phyloP scores from a whole-genome alignment of 495 filamentous ascomycete genomes.

The Melanomma pulvis-pyrius region DNA sequence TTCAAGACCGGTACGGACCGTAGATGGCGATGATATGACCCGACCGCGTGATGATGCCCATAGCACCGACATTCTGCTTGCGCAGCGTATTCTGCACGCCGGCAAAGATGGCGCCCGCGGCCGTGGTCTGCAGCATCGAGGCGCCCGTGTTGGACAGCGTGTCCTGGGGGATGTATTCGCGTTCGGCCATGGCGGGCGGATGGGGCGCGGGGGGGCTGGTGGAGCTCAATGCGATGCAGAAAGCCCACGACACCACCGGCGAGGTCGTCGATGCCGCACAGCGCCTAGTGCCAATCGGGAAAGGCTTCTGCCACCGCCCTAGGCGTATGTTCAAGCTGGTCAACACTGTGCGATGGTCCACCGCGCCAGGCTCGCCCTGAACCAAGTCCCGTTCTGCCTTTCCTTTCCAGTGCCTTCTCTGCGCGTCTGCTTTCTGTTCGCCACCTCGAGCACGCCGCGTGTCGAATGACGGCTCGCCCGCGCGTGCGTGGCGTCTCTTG shows the following conservation, averaged over 20 bases:
- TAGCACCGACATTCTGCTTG: constrained; percentile 74
- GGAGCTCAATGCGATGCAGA: constrained; percentile 7
- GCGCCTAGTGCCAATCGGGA: neutral
- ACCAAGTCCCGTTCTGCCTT: neutral
- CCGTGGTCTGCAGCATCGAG: constrained; percentile 64
- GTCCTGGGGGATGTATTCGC: constrained; percentile 63
- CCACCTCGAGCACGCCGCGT: neutral
- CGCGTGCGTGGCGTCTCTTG: constrained; percentile 18
- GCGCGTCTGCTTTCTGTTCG: neutral
- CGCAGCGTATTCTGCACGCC: constrained; percentile 83
- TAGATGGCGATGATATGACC: constrained; percentile 68
- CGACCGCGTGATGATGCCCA: constrained; percentile 73
- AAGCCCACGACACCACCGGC: neutral
- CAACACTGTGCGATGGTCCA: too few relatives aligned
- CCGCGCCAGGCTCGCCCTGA: neutral
- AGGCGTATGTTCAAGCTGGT: too few relatives aligned
- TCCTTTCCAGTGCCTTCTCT: neutral
- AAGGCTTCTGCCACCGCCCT: constrained; percentile 33
- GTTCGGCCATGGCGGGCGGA: constrained; percentile 54
- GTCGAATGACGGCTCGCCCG: constrained; percentile 6
- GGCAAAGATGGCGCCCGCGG: constrained; percentile 69
- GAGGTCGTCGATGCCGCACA: constrained; percentile 1
- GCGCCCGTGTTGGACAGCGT: constrained; percentile 68
- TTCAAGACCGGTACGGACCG: constrained; percentile 49
- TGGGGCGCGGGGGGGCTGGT: neutral